These are phyloP conservation scores for Xylariaceae sp. DNA, from an alignment of 2,329 filamentous ascomycete species.

Conservation along the genomic window DNA sequence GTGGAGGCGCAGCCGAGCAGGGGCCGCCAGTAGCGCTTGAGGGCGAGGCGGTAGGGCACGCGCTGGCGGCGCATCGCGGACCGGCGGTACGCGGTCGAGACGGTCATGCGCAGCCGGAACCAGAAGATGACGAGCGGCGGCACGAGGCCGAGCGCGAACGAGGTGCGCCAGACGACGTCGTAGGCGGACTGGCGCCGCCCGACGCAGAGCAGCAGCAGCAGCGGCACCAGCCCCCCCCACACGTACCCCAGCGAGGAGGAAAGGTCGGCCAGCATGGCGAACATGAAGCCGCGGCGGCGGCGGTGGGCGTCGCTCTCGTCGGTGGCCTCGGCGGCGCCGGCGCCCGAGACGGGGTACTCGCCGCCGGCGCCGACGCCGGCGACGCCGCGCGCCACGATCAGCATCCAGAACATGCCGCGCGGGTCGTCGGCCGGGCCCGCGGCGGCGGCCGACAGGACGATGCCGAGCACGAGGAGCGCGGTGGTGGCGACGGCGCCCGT, in stretches of 20 bases:
- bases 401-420: constrained; percentile 42
- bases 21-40: constrained; percentile 41
- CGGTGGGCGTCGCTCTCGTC: constrained; percentile 38
- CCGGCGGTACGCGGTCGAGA: constrained; percentile 40
- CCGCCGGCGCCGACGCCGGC: constrained; percentile 35
- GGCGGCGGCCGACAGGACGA: constrained; percentile 38
- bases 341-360: constrained; percentile 45
- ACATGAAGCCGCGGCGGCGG: constrained; percentile 45
- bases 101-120: constrained; percentile 44
- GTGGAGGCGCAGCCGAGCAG: constrained; percentile 39
- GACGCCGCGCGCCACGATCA: constrained; percentile 34
- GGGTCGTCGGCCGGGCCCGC: constrained; percentile 26
- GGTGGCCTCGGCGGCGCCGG: constrained; percentile 44
- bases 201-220: constrained; percentile 43
- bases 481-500: constrained; percentile 41
- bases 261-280: constrained; percentile 46
- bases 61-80: constrained; percentile 37
- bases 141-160: constrained; percentile 41
- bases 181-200: constrained; percentile 33
- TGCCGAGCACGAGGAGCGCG: constrained; percentile 36
- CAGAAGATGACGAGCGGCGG: constrained; percentile 43
- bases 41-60: constrained; percentile 37
- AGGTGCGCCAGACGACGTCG: constrained; percentile 41
- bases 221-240: constrained; percentile 39
- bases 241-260: constrained; percentile 44